Base-by-base conservation (phyloP, 352 stramenopile genomes). In the Globisporangium cystogenes region DNA sequence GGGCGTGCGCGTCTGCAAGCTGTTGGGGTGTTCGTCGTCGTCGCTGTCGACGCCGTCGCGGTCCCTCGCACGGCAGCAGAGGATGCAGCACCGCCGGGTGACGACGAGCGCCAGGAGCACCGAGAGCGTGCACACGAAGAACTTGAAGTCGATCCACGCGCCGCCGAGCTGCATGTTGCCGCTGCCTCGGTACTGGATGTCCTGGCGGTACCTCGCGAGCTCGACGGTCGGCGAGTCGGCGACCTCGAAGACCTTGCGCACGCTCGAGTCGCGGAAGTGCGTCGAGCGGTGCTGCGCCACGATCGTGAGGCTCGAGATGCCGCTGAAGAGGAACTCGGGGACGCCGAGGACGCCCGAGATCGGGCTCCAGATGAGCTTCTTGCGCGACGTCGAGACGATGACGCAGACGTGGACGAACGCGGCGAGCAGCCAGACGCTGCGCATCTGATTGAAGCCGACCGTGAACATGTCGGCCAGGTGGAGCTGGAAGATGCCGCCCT, bases 401-500 rank as follows among this genome's bases (percentile, higher is more conserved):
- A 46, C 40, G 6, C 7, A 16, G 5, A 53, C 33, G 12, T 59
- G 53, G 1, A 53, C 8, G 18, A 53, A 2, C 0, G 54, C 29
- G 0, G 53, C 53, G 7, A 65, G 53, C 3, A 62, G 31, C 47
- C 53, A 65, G 8, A 61, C 48, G 39, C 42, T 53, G 24, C 59
- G 59, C 46, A 65, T 57, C 42, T 59, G 59, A 29, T 51, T 57
- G 42, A 57, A 57, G 14, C 45, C 36, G 36, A 62, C 48, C 16
- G 35, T 44, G 18, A 62, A 7, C 5, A 62, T 35, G 31, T 50
- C 51, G 12, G 7, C 20, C 11, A 57, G 20, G 14, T 48, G 35
- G 39, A 57, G 12, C 11, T 50, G 39, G 51, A 57, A 57, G 8
- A 50, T 40, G 26, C 51, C 51, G 1, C 11, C 40, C 5, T 48